A percentile compares a stretch with the other conserved stretches of the same genome.
phyloP scores from a whole-genome alignment of 495 filamentous ascomycete species.

The Neurospora sp. region DNA sequence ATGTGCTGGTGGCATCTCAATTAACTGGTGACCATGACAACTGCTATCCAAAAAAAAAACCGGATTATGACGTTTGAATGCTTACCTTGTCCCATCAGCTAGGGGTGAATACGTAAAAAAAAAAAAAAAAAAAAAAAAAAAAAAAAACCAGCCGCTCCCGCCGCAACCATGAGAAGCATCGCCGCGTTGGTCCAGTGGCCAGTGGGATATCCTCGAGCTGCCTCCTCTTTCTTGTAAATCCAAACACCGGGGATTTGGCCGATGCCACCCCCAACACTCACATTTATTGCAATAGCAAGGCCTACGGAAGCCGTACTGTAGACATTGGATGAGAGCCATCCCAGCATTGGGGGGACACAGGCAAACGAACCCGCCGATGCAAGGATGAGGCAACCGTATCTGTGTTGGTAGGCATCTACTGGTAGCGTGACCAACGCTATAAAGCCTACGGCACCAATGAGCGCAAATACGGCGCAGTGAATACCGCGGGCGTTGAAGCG shows the following conservation, averaged over 20 bases:
- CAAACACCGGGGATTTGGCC: constrained; percentile 65
- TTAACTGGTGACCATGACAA: background rate
- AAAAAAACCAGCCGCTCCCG: constrained; percentile 13
- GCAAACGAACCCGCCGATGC: constrained; percentile 48
- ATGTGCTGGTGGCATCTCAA: background rate
- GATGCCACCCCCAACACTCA: constrained; percentile 50
- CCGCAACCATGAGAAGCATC: constrained; percentile 34
- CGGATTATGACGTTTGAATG: background rate
- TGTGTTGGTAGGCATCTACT: constrained; percentile 41
- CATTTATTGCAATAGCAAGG: constrained; percentile 58
- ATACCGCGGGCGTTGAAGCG: constrained; percentile 55
- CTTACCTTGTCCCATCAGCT: background rate
- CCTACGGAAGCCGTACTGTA: constrained; percentile 52
- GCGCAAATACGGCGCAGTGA: constrained; percentile 47
- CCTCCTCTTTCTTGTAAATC: constrained; percentile 59
- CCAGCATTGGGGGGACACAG: constrained; percentile 52
- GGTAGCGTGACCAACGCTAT: constrained; percentile 55
- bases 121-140: background rate
- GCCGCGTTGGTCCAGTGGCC: constrained; percentile 46
- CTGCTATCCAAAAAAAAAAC: background rate
- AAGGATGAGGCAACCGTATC: constrained; percentile 61
- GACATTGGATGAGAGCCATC: constrained; percentile 61
- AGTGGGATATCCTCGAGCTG: constrained; percentile 51
- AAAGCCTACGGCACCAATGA: constrained; percentile 56
- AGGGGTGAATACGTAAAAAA: too few species aligned